Conservation (phyloP, 805 yeast species). For the Candida dajiaensis region DNA sequence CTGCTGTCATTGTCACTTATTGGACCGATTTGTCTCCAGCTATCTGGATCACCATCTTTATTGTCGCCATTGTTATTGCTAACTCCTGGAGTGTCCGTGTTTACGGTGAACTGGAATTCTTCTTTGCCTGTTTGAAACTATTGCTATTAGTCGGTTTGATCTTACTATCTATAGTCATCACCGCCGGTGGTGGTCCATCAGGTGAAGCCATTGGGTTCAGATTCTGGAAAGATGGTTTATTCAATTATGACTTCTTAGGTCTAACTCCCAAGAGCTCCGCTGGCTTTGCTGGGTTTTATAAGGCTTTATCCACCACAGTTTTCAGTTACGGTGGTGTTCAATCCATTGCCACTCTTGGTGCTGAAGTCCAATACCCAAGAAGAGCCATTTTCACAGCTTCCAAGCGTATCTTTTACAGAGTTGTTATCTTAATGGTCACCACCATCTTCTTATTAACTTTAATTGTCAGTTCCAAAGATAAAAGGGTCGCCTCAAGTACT, state of each 20-base stretch:
- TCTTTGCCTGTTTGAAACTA: constrained; percentile 55
- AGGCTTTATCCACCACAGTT: constrained; percentile 34
- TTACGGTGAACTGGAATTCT: constrained; percentile 49
- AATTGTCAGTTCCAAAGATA: constrained; percentile 27
- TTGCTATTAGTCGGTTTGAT: constrained; percentile 58
- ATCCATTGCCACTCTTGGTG: constrained; percentile 41
- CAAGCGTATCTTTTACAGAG: constrained; percentile 27
- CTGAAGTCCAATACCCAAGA: constrained; percentile 32
- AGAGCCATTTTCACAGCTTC: constrained; percentile 28
- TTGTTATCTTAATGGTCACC: constrained; percentile 23
- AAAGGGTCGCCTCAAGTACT: constrained; percentile 23
- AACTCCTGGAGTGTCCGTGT: constrained; percentile 33
- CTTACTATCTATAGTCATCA: constrained; percentile 45
- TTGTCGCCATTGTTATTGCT: constrained; percentile 28
- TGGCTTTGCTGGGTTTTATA: constrained; percentile 27
- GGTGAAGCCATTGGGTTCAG: constrained; percentile 29
- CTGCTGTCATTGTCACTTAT: constrained; percentile 38
- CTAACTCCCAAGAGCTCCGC: constrained; percentile 18
- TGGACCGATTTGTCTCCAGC: constrained; percentile 41
- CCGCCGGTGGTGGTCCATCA: constrained; percentile 57
- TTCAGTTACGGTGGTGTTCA: constrained; percentile 34
- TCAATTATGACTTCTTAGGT: constrained; percentile 9
- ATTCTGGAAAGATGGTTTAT: constrained; percentile 23
- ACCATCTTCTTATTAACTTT: constrained; percentile 28
- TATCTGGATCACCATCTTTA: constrained; percentile 37